Conservation (phyloP, 805 yeast species). For the Saccharomycopsis lassenensis region DNA sequence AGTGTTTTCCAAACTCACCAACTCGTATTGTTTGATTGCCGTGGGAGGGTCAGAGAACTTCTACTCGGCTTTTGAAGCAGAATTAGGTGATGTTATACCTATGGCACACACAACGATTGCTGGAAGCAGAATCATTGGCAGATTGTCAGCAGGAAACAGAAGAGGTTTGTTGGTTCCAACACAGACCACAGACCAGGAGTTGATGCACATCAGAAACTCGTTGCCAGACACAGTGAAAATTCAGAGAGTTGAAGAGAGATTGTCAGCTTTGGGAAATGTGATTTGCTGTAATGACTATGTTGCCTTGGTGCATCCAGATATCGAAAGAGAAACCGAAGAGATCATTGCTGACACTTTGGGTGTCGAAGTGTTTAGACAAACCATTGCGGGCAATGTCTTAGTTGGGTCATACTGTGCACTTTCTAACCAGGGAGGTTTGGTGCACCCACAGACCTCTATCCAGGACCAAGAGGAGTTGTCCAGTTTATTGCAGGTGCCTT, state of each 20-base stretch:
- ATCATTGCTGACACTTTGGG: slow-evolving; percentile 95
- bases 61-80: slow-evolving; percentile 94
- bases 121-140: slow-evolving; percentile 94
- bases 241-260: slow-evolving; percentile 95
- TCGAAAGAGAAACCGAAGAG: slow-evolving; percentile 98
- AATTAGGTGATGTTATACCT: slow-evolving; percentile 92
- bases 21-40: slow-evolving; percentile 91
- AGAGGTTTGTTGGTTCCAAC: slow-evolving; percentile 95
- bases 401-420: slow-evolving; percentile 95
- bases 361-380: slow-evolving; percentile 97
- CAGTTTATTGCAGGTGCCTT: slow-evolving; percentile 89
- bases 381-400: slow-evolving; percentile 94
- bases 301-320: slow-evolving; percentile 97
- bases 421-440: slow-evolving; percentile 96
- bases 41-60: slow-evolving; percentile 89
- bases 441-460: slow-evolving; percentile 93
- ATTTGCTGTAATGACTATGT: slow-evolving; percentile 98
- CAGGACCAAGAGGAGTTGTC: slow-evolving; percentile 98
- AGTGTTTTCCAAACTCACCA: slow-evolving; percentile 89
- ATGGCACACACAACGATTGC: slow-evolving; percentile 96
- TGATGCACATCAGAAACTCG: slow-evolving; percentile 93
- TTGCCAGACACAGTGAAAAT: slow-evolving; percentile 92
- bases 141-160: slow-evolving; percentile 98
- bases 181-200: slow-evolving; percentile 96
- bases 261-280: slow-evolving; percentile 94